Evolutionary conservation across 768 basidiomycete species (phyloP).

Genomic region (Strobilomyces echinocephalus): DNA sequence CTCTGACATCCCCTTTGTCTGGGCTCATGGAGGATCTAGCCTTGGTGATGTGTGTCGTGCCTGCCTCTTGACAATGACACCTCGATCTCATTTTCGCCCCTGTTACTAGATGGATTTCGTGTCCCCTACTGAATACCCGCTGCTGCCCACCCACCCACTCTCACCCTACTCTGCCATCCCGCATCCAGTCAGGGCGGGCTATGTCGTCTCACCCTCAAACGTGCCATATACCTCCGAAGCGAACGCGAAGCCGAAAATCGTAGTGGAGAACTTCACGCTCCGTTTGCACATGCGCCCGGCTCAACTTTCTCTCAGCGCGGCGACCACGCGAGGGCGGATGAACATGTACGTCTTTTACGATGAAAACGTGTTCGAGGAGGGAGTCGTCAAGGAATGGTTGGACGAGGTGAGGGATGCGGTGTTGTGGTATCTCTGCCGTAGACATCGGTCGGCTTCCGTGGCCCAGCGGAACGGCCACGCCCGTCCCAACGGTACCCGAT

Average conservation of each 20-base stretch:
- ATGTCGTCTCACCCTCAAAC: not conserved
- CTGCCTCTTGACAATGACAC: not conserved
- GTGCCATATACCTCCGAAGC: not conserved
- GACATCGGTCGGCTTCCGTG: too few relatives aligned
- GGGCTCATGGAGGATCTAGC: slow-evolving; percentile 18
- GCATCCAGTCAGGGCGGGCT: slow-evolving; percentile 15
- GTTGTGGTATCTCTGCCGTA: not conserved
- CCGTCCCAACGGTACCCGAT: too few relatives aligned
- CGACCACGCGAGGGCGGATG: not conserved
- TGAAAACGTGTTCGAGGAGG: not conserved
- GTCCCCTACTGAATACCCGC: slow-evolving; percentile 35
- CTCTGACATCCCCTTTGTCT: slow-evolving; percentile 3
- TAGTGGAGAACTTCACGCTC: slow-evolving; percentile 3
- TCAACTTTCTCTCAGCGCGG: not conserved
- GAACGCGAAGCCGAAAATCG: not conserved
- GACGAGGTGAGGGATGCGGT: not conserved
- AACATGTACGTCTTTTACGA: not conserved
- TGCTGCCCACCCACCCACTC: slow-evolving; percentile 20
- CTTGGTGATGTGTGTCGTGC: slow-evolving; percentile 29
- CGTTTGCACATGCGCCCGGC: slow-evolving; percentile 40
- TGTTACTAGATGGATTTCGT: slow-evolving; percentile 29
- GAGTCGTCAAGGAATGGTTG: not conserved
- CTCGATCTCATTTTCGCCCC: not conserved
- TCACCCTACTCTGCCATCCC: slow-evolving; percentile 17
- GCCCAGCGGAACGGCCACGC: too few relatives aligned